phyloP scores from a whole-genome alignment of 352 stramenopile genomes.

The Globisporangium radiosum region DNA sequence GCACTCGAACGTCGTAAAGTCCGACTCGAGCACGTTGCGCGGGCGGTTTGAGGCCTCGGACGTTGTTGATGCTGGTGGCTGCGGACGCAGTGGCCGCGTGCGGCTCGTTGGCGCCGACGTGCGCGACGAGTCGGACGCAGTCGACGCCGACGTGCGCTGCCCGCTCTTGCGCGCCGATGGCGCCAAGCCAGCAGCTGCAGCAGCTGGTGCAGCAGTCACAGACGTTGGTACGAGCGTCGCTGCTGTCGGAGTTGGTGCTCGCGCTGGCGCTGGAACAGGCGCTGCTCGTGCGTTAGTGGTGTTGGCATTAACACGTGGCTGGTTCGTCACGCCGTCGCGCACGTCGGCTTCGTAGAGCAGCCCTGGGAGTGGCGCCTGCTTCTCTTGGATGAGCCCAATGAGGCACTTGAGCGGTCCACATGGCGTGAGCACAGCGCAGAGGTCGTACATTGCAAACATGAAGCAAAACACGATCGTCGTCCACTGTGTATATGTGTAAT shows the following conservation, averaged over 20 bases:
- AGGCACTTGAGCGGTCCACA: slow-evolving; percentile 94
- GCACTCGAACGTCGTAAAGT: slow-evolving; percentile 72
- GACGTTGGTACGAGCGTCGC: slow-evolving; percentile 3
- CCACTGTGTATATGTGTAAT: slow-evolving; percentile 31
- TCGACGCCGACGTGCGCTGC: slow-evolving; percentile 29
- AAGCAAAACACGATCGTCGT: slow-evolving; percentile 89
- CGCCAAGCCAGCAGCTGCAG: background rate
- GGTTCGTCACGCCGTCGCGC: slow-evolving; percentile 60
- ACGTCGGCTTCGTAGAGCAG: slow-evolving; percentile 95
- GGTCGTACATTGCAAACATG: slow-evolving; percentile 97
- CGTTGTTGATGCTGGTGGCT: slow-evolving; percentile 11
- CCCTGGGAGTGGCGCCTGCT: slow-evolving; percentile 86
- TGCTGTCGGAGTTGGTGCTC: slow-evolving; percentile 16
- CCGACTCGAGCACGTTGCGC: slow-evolving; percentile 66
- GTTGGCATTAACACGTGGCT: slow-evolving; percentile 10
- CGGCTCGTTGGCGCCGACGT: slow-evolving; percentile 8
- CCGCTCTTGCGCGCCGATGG: slow-evolving; percentile 6
- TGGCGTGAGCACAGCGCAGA: slow-evolving; percentile 96
- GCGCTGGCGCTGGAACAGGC: background rate
- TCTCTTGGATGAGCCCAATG: slow-evolving; percentile 91
- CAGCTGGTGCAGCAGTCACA: background rate
- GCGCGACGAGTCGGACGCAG: slow-evolving; percentile 29
- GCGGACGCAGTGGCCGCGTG: slow-evolving; percentile 11
- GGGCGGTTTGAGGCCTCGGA: slow-evolving; percentile 21
- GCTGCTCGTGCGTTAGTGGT: background rate